Percentiles rank a stretch among this genome's conserved stretches.
These are phyloP conservation scores for Globisporangium iwayamae DNA, from an alignment of 352 stramenopile species.

Conservation along the genomic window DNA sequence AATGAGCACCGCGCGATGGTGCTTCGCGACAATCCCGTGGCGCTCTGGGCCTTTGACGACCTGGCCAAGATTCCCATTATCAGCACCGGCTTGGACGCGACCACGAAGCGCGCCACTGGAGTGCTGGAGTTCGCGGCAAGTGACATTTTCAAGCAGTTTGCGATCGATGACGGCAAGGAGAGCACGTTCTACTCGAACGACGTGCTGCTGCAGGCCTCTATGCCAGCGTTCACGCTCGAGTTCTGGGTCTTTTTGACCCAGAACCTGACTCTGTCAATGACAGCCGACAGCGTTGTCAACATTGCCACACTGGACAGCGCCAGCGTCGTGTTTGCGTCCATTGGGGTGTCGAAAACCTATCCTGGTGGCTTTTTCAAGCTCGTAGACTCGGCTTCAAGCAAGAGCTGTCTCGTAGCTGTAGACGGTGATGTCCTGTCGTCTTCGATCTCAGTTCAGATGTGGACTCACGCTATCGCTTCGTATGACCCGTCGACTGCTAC, in stretches of 20 bases:
- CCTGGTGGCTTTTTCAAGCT: conserved; percentile 23
- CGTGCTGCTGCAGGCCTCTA: conserved; percentile 36
- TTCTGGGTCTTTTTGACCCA: conserved; percentile 41
- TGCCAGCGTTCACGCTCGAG: conserved; percentile 62
- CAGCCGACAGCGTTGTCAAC: conserved; percentile 3
- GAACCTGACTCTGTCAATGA: not conserved
- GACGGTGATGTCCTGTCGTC: not conserved
- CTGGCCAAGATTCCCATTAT: conserved; percentile 23
- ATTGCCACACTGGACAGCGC: conserved; percentile 12
- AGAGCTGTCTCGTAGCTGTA: conserved; percentile 15
- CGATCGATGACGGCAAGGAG: conserved; percentile 43
- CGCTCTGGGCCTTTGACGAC: conserved; percentile 55
- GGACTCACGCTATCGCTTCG: conserved; percentile 51
- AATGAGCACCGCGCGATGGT: conserved; percentile 50
- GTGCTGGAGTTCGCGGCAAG: conserved; percentile 13
- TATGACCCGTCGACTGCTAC: conserved; percentile 49
- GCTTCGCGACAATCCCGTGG: conserved; percentile 59
- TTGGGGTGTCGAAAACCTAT: conserved; percentile 2
- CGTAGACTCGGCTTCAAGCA: conserved; percentile 17
- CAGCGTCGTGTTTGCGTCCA: conserved; percentile 8
- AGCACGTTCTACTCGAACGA: conserved; percentile 52
- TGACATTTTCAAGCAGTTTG: conserved; percentile 19
- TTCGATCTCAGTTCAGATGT: conserved; percentile 9
- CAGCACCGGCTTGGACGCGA: not conserved
- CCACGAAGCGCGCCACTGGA: conserved; percentile 4